Conservation (phyloP, 2,329 filamentous ascomycete species). For the Colletotrichum salicis region DNA sequence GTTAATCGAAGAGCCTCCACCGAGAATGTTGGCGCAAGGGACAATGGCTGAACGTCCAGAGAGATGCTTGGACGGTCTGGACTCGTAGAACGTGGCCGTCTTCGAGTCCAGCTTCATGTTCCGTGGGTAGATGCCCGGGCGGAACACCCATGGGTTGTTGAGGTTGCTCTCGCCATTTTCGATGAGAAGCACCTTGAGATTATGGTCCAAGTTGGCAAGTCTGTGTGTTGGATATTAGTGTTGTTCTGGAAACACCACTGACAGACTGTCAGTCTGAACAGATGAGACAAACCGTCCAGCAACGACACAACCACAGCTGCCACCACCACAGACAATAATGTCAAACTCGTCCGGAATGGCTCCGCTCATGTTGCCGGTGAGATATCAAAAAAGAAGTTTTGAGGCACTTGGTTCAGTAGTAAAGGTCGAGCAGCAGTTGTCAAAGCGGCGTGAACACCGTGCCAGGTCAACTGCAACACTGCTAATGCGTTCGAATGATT, state of each 20-base stretch:
- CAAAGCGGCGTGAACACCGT: constrained; percentile 23
- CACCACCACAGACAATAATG: constrained; percentile 82
- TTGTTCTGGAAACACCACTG: constrained; percentile 47
- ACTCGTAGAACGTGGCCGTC: constrained; percentile 85
- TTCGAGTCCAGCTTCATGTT: constrained; percentile 85
- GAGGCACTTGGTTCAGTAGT: neutral
- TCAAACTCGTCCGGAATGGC: constrained; percentile 79
- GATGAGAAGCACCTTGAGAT: constrained; percentile 75
- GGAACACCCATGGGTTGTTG: constrained; percentile 82
- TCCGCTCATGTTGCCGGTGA: constrained; percentile 43
- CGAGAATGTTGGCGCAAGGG: constrained; percentile 78
- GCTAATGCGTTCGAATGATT: neutral
- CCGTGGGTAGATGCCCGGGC: constrained; percentile 79
- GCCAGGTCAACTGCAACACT: constrained; percentile 26
- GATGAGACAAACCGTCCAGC: constrained; percentile 59
- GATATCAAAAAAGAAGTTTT: neutral
- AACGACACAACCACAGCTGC: constrained; percentile 72
- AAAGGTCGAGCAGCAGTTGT: neutral
- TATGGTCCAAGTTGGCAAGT: constrained; percentile 80
- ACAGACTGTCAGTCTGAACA: constrained; percentile 31
- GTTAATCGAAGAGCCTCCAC: constrained; percentile 80
- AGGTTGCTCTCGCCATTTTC: constrained; percentile 78
- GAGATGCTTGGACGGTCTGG: constrained; percentile 77
- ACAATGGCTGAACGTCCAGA: constrained; percentile 77
- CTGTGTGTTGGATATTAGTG: constrained; percentile 56